Base-by-base conservation (phyloP, 1,284 basidiomycete species). In the Omphalotus olearius region DNA sequence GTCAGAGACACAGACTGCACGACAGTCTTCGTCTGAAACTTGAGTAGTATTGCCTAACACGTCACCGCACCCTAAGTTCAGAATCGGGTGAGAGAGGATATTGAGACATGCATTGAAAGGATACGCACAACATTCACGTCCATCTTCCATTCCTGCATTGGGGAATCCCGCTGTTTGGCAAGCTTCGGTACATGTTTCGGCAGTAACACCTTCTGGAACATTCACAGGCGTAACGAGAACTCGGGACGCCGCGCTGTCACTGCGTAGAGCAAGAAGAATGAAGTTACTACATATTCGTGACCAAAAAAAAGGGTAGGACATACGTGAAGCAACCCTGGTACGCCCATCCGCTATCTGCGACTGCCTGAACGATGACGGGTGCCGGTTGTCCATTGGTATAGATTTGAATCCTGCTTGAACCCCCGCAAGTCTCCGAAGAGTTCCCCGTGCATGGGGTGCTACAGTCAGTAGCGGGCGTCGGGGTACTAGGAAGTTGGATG, bases 311-410 rank as follows among this genome's bases (percentile, higher is more conserved):
- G n/a, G 39, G 6, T 2, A 17, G 25, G 11, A 57, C 69, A 30
- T 54, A 72, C 71, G 68, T 70, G 56, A 69, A 69, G 50, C 71
- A 72, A 6, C 70, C 71, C 51, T 66, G 58, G 48, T 69, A 71
- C 1, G 60, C 54, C 71, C 70, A 73, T 52, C 55, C 44, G 2
- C 60, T 45, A 16, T 49, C 20, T 16, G 23, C 58, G 6, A 67
- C 56, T 20, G 47, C 63, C n/a, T 59, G 63, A 9, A 67, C 62
- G 35, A 70, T 61, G 20, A 57, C 50, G 0, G 71, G 71, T 39
- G 59, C 58, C 0, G 66, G 64, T 13, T 60, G 52, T 13, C 64
- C 68, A 49, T 66, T 71, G 40, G 64, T 59, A 50, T 69, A 70
- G 35, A 73, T 55, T 51, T 69, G 69, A 45, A 74, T 56, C 4